phyloP scores from a whole-genome alignment of 1,139 yeast genomes.

The Sugiyamaella neomexicana region DNA sequence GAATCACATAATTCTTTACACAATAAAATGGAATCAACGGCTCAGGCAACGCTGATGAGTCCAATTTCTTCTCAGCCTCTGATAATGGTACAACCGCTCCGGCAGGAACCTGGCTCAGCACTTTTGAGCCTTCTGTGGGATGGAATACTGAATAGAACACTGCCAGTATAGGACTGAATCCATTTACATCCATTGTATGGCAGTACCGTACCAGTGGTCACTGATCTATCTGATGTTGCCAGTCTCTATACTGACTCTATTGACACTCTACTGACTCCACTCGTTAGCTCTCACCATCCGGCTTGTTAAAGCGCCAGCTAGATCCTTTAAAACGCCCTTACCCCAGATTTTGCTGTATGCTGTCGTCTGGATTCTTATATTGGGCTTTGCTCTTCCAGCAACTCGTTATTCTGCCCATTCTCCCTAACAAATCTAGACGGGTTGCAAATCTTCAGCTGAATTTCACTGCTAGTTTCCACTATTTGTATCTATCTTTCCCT shows the following conservation, averaged over 20 bases:
- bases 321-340: neutral
- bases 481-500: neutral
- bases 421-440: too few species aligned
- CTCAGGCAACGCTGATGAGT: slow-evolving; percentile 41
- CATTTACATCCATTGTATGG: slow-evolving; percentile 7
- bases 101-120: slow-evolving; percentile 87
- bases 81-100: slow-evolving; percentile 48
- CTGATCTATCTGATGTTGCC: neutral
- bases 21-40: slow-evolving; percentile 77
- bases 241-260: too few species aligned
- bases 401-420: neutral
- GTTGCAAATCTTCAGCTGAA: too few species aligned
- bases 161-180: slow-evolving; percentile 82
- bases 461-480: too few species aligned
- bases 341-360: neutral
- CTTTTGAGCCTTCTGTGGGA: slow-evolving; percentile 93
- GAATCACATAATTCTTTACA: slow-evolving; percentile 86
- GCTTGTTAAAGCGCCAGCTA: neutral
- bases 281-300: neutral
- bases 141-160: slow-evolving; percentile 90
- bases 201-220: too few species aligned
- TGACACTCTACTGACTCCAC: neutral
- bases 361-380: neutral
- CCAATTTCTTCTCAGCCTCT: slow-evolving; percentile 37
- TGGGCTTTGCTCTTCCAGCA: too few species aligned